phyloP scores from a whole-genome alignment of 495 filamentous ascomycete genomes.

The Aspergillus nidulans region DNA sequence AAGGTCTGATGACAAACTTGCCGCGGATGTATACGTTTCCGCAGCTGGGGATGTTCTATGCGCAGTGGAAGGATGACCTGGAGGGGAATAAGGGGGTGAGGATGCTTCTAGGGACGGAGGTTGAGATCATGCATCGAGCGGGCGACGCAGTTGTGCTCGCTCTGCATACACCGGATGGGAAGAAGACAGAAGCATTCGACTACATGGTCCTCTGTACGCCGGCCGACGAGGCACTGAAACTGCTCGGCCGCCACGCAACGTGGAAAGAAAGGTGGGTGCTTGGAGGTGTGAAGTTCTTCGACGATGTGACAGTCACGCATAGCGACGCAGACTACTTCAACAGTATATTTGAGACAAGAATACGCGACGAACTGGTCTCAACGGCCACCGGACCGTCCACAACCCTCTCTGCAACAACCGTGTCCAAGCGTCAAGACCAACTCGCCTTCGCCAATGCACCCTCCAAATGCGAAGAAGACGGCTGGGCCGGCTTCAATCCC shows the following conservation, averaged over 20 bases:
- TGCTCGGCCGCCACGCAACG: slow-evolving; percentile 59
- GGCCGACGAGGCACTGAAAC: slow-evolving; percentile 66
- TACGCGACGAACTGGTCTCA: slow-evolving; percentile 16
- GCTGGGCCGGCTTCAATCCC: slow-evolving; percentile 56
- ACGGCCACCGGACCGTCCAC: neutral
- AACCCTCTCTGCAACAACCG: neutral
- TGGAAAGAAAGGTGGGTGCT: slow-evolving; percentile 65
- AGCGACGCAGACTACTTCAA: slow-evolving; percentile 71
- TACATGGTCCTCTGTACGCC: slow-evolving; percentile 66
- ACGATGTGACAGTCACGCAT: slow-evolving; percentile 84
- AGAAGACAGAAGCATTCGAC: slow-evolving; percentile 50
- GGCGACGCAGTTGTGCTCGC: slow-evolving; percentile 51
- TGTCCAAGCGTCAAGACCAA: slow-evolving; percentile 36
- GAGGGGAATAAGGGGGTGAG: slow-evolving; percentile 57
- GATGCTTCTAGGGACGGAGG: slow-evolving; percentile 59
- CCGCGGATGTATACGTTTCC: slow-evolving; percentile 83
- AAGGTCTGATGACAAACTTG: slow-evolving; percentile 63
- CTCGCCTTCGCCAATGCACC: slow-evolving; percentile 49
- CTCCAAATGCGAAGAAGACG: slow-evolving; percentile 28
- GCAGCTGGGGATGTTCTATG: slow-evolving; percentile 67
- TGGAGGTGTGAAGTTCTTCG: slow-evolving; percentile 69
- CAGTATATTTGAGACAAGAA: slow-evolving; percentile 69
- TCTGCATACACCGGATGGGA: neutral
- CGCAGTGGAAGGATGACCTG: slow-evolving; percentile 61
- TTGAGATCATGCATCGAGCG: slow-evolving; percentile 53